Evolutionary conservation across 176 grass and related monocot species (phyloP).

Genomic region (Poa annua): DNA sequence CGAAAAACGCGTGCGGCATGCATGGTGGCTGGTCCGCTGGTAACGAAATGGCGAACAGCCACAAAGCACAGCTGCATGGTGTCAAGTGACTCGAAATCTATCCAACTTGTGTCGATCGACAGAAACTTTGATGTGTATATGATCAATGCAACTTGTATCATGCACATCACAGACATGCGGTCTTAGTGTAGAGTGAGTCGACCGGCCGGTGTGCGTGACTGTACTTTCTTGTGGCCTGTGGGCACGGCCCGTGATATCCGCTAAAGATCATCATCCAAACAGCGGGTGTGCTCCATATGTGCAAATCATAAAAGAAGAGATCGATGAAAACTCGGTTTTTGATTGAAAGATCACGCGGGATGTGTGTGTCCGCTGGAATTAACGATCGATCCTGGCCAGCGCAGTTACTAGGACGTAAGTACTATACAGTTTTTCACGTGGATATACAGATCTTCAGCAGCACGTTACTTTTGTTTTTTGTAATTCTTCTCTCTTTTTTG

Average conservation of each 20-base stretch:
- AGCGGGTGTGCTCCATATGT: neutral
- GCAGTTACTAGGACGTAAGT: neutral
- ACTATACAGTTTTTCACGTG: neutral
- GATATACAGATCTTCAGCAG: no score
- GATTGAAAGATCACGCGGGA: neutral
- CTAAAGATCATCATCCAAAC: neutral
- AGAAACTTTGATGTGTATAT: neutral
- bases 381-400: neutral
- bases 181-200: constrained; percentile 25
- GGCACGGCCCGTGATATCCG: constrained; percentile 21
- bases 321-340: neutral
- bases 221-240: constrained; percentile 16
- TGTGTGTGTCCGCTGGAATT: neutral
- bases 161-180: neutral
- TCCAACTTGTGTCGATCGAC: neutral
- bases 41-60: constrained; percentile 6
- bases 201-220: neutral
- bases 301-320: neutral
- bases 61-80: constrained; percentile 7
- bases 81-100: constrained; percentile 40
- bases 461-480: no score
- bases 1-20: neutral
- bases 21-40: constrained; percentile 12
- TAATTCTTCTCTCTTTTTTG: no score
- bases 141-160: constrained; percentile 19